Evolutionary conservation across 2,329 filamentous ascomycete genomes (phyloP), one percentile per base, ranked within the genome.

Genomic region (Pseudocercospora fijiensis): DNA sequence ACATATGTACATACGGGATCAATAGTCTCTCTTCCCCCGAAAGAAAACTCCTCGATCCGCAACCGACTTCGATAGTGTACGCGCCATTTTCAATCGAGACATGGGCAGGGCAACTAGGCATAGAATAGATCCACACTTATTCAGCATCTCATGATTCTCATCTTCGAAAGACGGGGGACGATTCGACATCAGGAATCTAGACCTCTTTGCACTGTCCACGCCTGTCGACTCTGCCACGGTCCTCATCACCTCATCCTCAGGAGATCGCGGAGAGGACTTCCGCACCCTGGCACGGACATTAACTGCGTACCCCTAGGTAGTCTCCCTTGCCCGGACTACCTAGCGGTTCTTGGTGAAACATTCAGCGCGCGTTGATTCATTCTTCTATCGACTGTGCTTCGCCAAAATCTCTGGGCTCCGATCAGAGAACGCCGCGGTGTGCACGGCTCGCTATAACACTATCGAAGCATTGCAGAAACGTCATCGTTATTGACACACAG

Each of bases 31-130:
- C 49, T 26, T 37, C 33, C 33, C 33, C 33, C 33, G 33, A 52
- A 52, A 52, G 49, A 28, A 52, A 22, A 26, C 27, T 26, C n/a
- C 16, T 52, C 49, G 22, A 52, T 16, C 33, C 16, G 24, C 49
- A 28, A 27, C 49, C 49, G 49, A 52, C 49, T 28, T 28, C 49
- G 49, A 52, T 52, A 52, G 49, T 52, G 20, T 52, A 52, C 24
- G 49, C 49, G 49, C 49, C 49, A 27, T 22, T 28, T 13, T 52
- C 49, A 52, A 16, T 22, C 49, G 49, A n/a, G 49, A 52, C 49
- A 52, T 52, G 49, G 20, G 49, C 10, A n/a, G n/a, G n/a, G n/a
- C n/a, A n/a, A n/a, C n/a, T n/a, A n/a, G n/a, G n/a, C n/a, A n/a
- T n/a, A n/a, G n/a, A n/a, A 24, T 27, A 52, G 24, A 26, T 52